Percentiles rank a stretch among this genome's conserved stretches.
Conservation (phyloP, 768 basidiomycete genomes). For the Mycena crocata region DNA sequence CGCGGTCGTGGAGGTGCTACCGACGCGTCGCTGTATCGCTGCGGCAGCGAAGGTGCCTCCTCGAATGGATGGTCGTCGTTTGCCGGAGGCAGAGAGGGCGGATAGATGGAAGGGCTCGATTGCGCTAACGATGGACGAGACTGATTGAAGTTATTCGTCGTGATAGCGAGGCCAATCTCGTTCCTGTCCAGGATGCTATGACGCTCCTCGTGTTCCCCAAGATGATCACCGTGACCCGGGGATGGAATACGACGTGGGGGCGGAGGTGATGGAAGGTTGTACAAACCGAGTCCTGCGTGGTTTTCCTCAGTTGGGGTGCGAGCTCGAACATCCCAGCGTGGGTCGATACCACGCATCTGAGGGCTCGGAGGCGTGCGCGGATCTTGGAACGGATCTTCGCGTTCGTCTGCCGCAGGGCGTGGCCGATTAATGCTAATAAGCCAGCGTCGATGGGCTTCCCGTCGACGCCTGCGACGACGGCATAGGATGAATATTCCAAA, state of each 20-base stretch:
- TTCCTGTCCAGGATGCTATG: constrained; percentile 19
- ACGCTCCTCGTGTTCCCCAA: not conserved
- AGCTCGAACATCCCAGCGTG: constrained; percentile 16
- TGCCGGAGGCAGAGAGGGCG: constrained; percentile 53
- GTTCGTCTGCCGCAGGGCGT: constrained; percentile 36
- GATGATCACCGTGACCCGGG: not conserved
- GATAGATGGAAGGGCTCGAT: constrained; percentile 65
- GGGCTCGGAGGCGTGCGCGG: constrained; percentile 34
- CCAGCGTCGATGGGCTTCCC: constrained; percentile 50
- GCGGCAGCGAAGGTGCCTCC: constrained; percentile 23
- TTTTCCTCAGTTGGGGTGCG: constrained; percentile 1
- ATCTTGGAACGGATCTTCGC: constrained; percentile 50
- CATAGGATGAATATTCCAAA: constrained; percentile 59
- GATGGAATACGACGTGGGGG: not conserved
- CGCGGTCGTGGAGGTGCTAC: constrained; percentile 43
- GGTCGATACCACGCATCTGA: constrained; percentile 16
- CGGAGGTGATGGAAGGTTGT: constrained; percentile 7
- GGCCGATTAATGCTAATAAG: constrained; percentile 49
- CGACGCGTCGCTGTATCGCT: constrained; percentile 29
- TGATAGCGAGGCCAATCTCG: constrained; percentile 36
- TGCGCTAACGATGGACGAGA: constrained; percentile 51
- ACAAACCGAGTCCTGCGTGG: constrained; percentile 35
- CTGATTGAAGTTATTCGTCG: constrained; percentile 35
- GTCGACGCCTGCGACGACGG: constrained; percentile 55
- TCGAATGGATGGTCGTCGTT: constrained; percentile 45